phyloP scores from a whole-genome alignment of 306 rosid genomes.

The Gillenia trifoliata region DNA sequence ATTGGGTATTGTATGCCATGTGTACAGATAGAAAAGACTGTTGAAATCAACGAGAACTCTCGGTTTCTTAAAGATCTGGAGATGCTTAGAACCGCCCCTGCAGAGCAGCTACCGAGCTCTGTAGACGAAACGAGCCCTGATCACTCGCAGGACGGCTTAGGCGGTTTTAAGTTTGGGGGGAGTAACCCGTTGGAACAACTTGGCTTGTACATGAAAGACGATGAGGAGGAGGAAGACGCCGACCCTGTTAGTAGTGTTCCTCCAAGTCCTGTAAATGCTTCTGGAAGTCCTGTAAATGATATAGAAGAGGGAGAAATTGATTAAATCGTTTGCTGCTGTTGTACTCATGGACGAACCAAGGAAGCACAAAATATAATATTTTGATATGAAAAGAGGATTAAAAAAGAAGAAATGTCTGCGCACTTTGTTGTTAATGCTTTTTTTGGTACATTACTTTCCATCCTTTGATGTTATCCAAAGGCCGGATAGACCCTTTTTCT shows the following conservation, averaged over 20 bases:
- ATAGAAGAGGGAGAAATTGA: conserved; percentile 86
- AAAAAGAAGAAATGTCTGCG: neutral
- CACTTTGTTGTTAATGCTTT: neutral
- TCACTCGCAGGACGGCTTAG: conserved; percentile 57
- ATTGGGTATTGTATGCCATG: conserved; percentile 23
- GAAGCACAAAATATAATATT: conserved; percentile 7
- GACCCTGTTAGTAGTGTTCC: conserved; percentile 29
- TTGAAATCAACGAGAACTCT: conserved; percentile 75
- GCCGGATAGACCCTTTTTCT: neutral
- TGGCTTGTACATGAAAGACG: conserved; percentile 69
- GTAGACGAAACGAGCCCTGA: conserved; percentile 71
- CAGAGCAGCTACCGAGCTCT: conserved; percentile 54
- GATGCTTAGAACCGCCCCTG: conserved; percentile 63
- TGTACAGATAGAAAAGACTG: conserved; percentile 81
- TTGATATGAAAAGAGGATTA: neutral
- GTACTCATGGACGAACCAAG: conserved; percentile 11
- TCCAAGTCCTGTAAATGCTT: neutral
- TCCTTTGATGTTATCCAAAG: neutral
- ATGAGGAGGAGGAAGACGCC: conserved; percentile 76
- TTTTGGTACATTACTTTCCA: neutral
- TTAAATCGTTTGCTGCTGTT: conserved; percentile 23
- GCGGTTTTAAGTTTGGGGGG: conserved; percentile 66
- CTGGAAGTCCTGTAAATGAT: conserved; percentile 40
- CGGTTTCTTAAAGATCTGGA: conserved; percentile 72
- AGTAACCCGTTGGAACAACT: conserved; percentile 71